Percentiles rank a stretch among this genome's conserved stretches.
Conservation (phyloP, 75 land plant species). For the Isoetes taiwanensis region DNA sequence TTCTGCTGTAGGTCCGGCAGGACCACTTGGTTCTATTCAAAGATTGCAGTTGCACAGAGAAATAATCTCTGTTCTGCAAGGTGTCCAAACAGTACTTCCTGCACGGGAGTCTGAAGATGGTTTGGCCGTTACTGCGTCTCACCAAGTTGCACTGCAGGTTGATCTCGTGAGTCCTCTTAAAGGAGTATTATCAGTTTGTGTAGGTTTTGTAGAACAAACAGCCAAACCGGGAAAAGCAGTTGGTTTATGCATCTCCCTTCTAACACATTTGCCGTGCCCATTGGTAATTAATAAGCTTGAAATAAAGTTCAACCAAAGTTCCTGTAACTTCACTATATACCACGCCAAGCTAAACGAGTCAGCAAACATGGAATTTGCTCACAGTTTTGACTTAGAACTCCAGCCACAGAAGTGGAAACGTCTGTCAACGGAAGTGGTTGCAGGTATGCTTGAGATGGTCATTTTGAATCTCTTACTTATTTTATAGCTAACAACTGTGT, state of each 20-base stretch:
- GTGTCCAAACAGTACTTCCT: slow-evolving; percentile 13
- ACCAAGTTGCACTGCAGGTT: slow-evolving; percentile 56
- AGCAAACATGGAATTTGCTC: background rate
- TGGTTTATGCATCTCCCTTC: slow-evolving; percentile 52
- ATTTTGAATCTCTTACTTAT: background rate
- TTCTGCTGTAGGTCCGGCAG: slow-evolving; percentile 48
- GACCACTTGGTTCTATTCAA: slow-evolving; percentile 37
- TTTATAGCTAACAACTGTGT: background rate
- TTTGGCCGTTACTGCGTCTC: slow-evolving; percentile 25
- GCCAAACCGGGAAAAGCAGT: slow-evolving; percentile 55
- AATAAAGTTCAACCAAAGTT: slow-evolving; percentile 68
- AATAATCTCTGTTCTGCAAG: slow-evolving; percentile 34
- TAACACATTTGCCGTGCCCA: slow-evolving; percentile 63
- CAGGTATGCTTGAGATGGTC: slow-evolving; percentile 17
- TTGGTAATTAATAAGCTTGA: slow-evolving; percentile 60
- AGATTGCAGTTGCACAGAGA: slow-evolving; percentile 47
- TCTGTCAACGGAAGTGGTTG: slow-evolving; percentile 21
- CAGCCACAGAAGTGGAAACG: slow-evolving; percentile 34
- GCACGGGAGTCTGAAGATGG: slow-evolving; percentile 14
- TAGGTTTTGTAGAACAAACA: slow-evolving; percentile 75
- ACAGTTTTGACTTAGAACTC: slow-evolving; percentile 28
- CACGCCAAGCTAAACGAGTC: slow-evolving; percentile 3
- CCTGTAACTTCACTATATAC: slow-evolving; percentile 42
- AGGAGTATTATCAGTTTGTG: slow-evolving; percentile 54
- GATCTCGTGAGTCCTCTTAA: slow-evolving; percentile 86